Evolutionary conservation across 2,329 filamentous ascomycete genomes (phyloP), one percentile per base, ranked within the genome.

Genomic region (Tolypocladium amazonense): DNA sequence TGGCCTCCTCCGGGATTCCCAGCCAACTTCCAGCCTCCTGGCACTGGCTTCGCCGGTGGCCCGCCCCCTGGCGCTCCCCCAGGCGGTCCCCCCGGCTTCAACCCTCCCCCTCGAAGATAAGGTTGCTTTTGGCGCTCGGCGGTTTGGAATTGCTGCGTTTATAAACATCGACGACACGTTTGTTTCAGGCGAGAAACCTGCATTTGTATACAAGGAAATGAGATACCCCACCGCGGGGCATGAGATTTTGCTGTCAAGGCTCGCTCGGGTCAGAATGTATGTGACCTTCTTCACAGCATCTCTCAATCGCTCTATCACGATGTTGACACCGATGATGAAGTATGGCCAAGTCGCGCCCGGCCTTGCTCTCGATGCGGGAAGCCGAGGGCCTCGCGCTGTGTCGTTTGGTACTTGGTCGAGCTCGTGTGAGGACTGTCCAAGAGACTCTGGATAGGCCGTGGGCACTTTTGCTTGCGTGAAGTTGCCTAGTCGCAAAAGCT

Each of bases 11-110:
- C 58, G 4, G 58, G 56, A 0, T 61, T 59, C 47, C 58, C 56
- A 2, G 45, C 38, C 50, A 59, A 59, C 57, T 61, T 61, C 55
- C 39, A 55, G 15, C 56, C 56, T 35, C 60, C 60, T 43, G 60
- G 53, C 58, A 33, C 63, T 57, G 33, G 62, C 47, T 39, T 62
- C 35, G 63, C 60, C 52, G 63, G 50, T 54, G 30, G 50, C 11
- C 50, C 20, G 4, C 50, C 62, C 11, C 65, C 65, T 20, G 64
- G 62, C 14, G 63, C 62, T 54, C 78, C 81, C 52, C 78, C 79
- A 39, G 80, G 80, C 62, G 76, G 77, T 65, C 83, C 86, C 56
- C 87, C 88, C 61, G 89, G 89, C 63, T 93, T 93, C 77, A 88
- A 91, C 75, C 86, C 85, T 62, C 86, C 88, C 61, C 85, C 86